A percentile compares a stretch with the other conserved stretches of the same genome.
These are phyloP conservation scores for Fraxinus anomala DNA, from an alignment of 257 asterid species.

Conservation along the genomic window DNA sequence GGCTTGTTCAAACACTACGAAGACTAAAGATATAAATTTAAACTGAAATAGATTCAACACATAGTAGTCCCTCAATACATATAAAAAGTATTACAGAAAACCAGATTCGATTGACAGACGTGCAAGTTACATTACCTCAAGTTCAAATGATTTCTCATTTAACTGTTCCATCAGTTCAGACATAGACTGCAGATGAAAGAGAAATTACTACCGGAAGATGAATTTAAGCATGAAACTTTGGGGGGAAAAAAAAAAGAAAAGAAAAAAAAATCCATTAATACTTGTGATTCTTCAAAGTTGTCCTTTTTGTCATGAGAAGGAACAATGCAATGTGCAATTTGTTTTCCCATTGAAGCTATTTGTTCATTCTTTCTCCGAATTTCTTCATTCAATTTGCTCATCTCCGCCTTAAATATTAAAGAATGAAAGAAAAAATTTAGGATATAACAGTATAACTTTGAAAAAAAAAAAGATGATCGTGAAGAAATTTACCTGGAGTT, in stretches of 20 bases:
- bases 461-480: neutral
- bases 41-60: neutral
- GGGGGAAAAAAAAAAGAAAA: neutral
- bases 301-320: slow-evolving; percentile 53
- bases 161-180: slow-evolving; percentile 77
- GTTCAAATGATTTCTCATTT: slow-evolving; percentile 94
- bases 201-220: slow-evolving; percentile 23
- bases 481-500: slow-evolving; percentile 54
- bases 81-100: neutral
- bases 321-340: slow-evolving; percentile 59
- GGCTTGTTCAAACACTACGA: slow-evolving; percentile 2
- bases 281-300: slow-evolving; percentile 66
- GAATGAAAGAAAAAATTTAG: slow-evolving; percentile 24
- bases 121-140: slow-evolving; percentile 68
- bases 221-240: slow-evolving; percentile 14
- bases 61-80: slow-evolving; percentile 1
- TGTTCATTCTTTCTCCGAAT: slow-evolving; percentile 67
- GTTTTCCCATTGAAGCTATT: slow-evolving; percentile 74
- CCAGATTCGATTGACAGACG: slow-evolving; percentile 8
- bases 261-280: slow-evolving; percentile 34
- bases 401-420: slow-evolving; percentile 59
- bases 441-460: slow-evolving; percentile 20
- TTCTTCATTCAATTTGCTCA: slow-evolving; percentile 71
- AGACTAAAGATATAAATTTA: slow-evolving; percentile 8
- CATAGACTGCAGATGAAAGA: slow-evolving; percentile 54